Base-by-base conservation (phyloP, 805 yeast genomes). In the Saccharomycopsis amapae region DNA sequence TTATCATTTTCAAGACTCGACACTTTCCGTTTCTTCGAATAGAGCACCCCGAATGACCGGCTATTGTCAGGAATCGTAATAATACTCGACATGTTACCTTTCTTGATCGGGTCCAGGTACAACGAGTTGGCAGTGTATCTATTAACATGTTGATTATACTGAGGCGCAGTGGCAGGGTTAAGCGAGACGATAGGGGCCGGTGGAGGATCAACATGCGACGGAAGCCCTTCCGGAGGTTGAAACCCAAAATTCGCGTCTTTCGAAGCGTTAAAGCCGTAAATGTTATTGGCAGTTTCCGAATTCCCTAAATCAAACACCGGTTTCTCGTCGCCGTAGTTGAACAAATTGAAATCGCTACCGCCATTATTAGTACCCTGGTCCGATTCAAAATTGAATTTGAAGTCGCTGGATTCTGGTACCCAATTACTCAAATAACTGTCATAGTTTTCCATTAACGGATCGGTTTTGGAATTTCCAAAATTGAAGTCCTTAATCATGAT, bases 11-110 rank as follows among this genome's bases (percentile, higher is more conserved):
- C 38, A 12, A 37, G 15, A 23, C 43, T 42, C 9, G 42, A 38
- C 17, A 50, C 49, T 30, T 50, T 50, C 3, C 53, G 42, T 32
- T 50, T 50, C 33, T 50, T 50, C 28, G 20, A 30, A 33, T 50
- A 50, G 19, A 47, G 22, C 7, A 38, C 50, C 15, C 44, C 53
- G 34, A 50, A 50, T 7, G 53, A 50, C 6, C 32, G 42, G 18
- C 46, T 35, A 25, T 50, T 50, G 37, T 50, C 53, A 2, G 53
- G 53, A 35, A 50, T 50, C 6, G 53, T 50, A 15, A 50, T 38
- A 30, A 50, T 33, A 33, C 46, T 40, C 4, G 53, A 47, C 45
- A 50, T 22, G 28, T 41, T 45, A 18, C 51, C 53, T 38, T 50
- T 47, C 28, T 50, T 50, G 23, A 47, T 51, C 3, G 53, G 53